phyloP scores from a whole-genome alignment of 2,329 filamentous ascomycete species.

The Aspergillus oerlinghausenensis region DNA sequence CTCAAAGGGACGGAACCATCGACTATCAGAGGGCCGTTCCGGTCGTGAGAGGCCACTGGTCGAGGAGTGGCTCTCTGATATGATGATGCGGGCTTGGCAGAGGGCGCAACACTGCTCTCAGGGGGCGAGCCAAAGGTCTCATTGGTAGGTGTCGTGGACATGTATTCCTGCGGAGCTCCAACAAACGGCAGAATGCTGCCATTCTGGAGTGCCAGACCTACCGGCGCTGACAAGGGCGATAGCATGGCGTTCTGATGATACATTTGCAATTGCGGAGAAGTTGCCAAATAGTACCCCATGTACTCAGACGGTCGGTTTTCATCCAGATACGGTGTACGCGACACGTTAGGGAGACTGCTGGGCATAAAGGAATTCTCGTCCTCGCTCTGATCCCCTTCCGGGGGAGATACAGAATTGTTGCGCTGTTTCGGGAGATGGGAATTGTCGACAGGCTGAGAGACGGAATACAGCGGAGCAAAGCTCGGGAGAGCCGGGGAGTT shows the following conservation, averaged over 20 bases:
- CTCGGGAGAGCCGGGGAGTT: conserved; percentile 30
- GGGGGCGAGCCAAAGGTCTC: conserved; percentile 21
- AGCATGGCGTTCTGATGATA: conserved; percentile 38
- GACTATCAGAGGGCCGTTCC: conserved; percentile 42
- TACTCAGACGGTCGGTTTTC: conserved; percentile 41
- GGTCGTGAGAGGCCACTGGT: conserved; percentile 24
- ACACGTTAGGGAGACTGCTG: conserved; percentile 31
- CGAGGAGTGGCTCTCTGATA: conserved; percentile 25
- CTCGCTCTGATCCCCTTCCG: conserved; percentile 30
- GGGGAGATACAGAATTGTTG: conserved; percentile 26
- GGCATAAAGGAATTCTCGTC: conserved; percentile 27
- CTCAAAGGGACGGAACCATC: conserved; percentile 43
- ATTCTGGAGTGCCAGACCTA: conserved; percentile 37
- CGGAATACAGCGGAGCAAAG: conserved; percentile 31
- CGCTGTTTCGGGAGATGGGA: conserved; percentile 28
- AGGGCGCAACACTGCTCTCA: conserved; percentile 21
- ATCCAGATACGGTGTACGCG: conserved; percentile 31
- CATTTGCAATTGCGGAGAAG: conserved; percentile 39
- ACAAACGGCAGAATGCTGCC: conserved; percentile 32
- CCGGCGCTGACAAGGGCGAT: conserved; percentile 34
- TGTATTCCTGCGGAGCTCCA: conserved; percentile 31
- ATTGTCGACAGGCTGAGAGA: conserved; percentile 25
- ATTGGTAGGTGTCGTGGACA: conserved; percentile 20
- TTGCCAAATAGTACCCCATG: conserved; percentile 43
- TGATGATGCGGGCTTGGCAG: conserved; percentile 14